phyloP scores from a whole-genome alignment of 805 yeast species.

The Phaffomyces antillensis region DNA sequence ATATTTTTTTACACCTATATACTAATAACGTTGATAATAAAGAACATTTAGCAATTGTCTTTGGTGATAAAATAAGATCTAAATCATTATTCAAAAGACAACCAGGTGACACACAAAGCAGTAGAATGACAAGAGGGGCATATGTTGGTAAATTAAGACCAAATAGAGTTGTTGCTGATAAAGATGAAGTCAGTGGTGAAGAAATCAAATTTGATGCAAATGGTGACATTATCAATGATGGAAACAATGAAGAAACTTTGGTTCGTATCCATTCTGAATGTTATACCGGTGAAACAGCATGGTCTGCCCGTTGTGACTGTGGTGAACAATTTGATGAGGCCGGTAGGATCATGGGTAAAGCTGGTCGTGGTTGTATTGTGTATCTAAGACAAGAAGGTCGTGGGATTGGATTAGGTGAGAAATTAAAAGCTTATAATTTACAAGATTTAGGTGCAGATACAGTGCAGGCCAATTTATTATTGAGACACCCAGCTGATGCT shows the following conservation, averaged over 20 bases:
- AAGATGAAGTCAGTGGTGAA: conserved; percentile 38
- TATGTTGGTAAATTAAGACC: conserved; percentile 87
- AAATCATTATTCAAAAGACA: conserved; percentile 56
- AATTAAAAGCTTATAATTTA: conserved; percentile 89
- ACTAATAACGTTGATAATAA: conserved; percentile 80
- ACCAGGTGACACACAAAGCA: conserved; percentile 74
- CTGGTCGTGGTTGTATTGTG: conserved; percentile 90
- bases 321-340: conserved; percentile 99
- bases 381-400: conserved; percentile 97
- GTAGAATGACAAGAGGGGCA: conserved; percentile 98
- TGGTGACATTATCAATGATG: conserved; percentile 29
- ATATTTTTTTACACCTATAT: conserved; percentile 85
- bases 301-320: conserved; percentile 99
- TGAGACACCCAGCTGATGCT: conserved; percentile 98
- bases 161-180: conserved; percentile 69
- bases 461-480: conserved; percentile 86
- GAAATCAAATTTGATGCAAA: conserved; percentile 33
- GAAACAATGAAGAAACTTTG: conserved; percentile 40
- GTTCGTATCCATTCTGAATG: conserved; percentile 96
- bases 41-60: conserved; percentile 95
- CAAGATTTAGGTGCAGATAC: conserved; percentile 99
- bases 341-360: conserved; percentile 81
- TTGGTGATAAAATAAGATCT: conserved; percentile 87
- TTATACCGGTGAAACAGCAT: conserved; percentile 98
- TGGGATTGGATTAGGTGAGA: conserved; percentile 97